Percentiles rank a stretch among this genome's conserved stretches.
Evolutionary conservation across 2,329 filamentous ascomycete species (phyloP).

Genomic region (Fusarium sp.): DNA sequence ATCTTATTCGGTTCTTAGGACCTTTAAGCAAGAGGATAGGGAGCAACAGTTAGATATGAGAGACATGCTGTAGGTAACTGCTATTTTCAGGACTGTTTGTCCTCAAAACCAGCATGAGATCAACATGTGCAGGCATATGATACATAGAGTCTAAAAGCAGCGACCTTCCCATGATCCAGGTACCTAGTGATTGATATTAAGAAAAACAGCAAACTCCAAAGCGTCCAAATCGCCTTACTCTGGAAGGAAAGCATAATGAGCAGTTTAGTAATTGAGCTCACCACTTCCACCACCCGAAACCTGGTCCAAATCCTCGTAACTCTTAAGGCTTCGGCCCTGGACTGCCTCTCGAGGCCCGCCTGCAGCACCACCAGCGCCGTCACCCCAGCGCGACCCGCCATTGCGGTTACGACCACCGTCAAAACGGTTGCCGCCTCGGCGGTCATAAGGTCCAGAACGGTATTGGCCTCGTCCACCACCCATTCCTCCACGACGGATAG

Average conservation of each 20-base stretch:
- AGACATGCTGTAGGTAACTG: conserved; percentile 3
- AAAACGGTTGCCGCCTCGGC: conserved; percentile 66
- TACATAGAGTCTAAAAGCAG: conserved; percentile 29
- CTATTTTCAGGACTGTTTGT: background rate
- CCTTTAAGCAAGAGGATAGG: background rate
- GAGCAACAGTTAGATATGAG: background rate
- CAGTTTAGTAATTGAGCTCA: conserved; percentile 84
- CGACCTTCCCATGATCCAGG: conserved; percentile 5
- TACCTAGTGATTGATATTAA: conserved; percentile 19
- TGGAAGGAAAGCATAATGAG: background rate
- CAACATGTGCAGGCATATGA: conserved; percentile 29
- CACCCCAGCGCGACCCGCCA: conserved; percentile 71
- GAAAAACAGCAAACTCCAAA: conserved; percentile 30
- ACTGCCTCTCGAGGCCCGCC: conserved; percentile 91
- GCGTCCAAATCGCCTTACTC: conserved; percentile 1
- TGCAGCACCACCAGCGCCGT: conserved; percentile 77
- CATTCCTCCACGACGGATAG: conserved; percentile 72
- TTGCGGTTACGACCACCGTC: conserved; percentile 58
- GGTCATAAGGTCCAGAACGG: conserved; percentile 77
- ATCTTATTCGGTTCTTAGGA: background rate
- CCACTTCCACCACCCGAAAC: conserved; percentile 76
- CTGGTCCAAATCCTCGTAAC: conserved; percentile 96
- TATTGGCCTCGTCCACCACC: conserved; percentile 61
- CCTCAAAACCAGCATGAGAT: background rate
- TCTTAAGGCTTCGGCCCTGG: conserved; percentile 90